Evolutionary conservation across 2,329 filamentous ascomycete species (phyloP).

Genomic region (Microdochium paspali): DNA sequence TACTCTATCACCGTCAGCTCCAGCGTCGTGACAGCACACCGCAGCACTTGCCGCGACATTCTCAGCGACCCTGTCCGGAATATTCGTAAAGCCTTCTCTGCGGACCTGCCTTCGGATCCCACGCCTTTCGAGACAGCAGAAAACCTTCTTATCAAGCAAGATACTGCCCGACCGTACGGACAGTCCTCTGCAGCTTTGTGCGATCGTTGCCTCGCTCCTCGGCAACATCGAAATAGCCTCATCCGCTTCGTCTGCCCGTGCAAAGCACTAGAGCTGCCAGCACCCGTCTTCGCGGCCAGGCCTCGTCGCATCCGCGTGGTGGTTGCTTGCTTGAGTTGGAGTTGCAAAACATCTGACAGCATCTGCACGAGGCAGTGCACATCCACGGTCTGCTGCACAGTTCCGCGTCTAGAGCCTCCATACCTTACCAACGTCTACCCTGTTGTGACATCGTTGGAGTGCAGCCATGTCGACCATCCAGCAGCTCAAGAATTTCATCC

Average conservation of each 20-base stretch:
- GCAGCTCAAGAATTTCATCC: slow-evolving; percentile 96
- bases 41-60: background rate
- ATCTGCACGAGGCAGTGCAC: background rate
- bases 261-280: background rate
- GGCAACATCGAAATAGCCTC: background rate
- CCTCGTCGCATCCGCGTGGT: background rate
- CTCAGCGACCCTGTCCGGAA: no score
- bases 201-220: no score
- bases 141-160: no score
- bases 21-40: background rate
- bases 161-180: no score
- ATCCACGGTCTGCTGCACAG: background rate
- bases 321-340: background rate
- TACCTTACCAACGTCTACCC: background rate
- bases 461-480: slow-evolving; percentile 64
- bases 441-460: background rate
- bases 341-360: background rate
- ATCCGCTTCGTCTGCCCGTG: background rate
- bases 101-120: no score
- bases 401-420: background rate
- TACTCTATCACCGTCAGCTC: background rate
- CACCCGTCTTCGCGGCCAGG: background rate
- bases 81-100: no score
- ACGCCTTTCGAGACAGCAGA: no score
- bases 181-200: no score